These are phyloP conservation scores for Claviceps citrina DNA, from an alignment of 2,329 filamentous ascomycete genomes.

Conservation along the genomic window DNA sequence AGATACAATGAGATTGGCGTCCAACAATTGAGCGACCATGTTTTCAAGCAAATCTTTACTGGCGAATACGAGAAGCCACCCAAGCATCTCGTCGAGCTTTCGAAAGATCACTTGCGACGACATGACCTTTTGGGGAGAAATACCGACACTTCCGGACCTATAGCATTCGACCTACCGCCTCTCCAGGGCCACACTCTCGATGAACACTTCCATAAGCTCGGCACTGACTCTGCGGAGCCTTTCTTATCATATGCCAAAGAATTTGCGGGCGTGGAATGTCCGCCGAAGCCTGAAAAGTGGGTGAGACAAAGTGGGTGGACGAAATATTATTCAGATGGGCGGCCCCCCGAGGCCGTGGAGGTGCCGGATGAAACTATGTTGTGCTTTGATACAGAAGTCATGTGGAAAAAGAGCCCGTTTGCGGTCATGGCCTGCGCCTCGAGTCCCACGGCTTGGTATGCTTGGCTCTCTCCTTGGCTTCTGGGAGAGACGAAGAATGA, in stretches of 20 bases:
- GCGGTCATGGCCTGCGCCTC: conserved; percentile 95
- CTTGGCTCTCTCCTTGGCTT: conserved; percentile 92
- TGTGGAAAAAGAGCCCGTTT: conserved; percentile 86
- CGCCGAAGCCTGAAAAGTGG: conserved; percentile 56
- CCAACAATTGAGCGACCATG: conserved; percentile 74
- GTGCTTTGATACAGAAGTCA: conserved; percentile 90
- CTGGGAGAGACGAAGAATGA: conserved; percentile 64
- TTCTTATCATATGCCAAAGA: conserved; percentile 61
- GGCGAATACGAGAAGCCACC: conserved; percentile 40
- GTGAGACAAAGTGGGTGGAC: conserved; percentile 75
- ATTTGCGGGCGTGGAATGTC: conserved; percentile 49
- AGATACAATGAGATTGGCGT: conserved; percentile 88
- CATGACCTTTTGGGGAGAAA: conserved; percentile 88
- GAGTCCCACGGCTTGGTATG: conserved; percentile 85
- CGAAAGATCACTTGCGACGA: conserved; percentile 64
- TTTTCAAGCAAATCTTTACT: conserved; percentile 73
- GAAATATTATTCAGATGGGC: conserved; percentile 67
- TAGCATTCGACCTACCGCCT: conserved; percentile 71
- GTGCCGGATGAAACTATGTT: conserved; percentile 68
- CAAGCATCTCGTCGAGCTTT: conserved; percentile 59
- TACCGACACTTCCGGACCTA: conserved; percentile 56
- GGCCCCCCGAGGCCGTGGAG: conserved; percentile 50
- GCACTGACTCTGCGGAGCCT: conserved; percentile 73
- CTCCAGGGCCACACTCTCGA: conserved; percentile 72
- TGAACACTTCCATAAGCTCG: conserved; percentile 85